Evolutionary conservation across 2,329 filamentous ascomycete genomes (phyloP).

Genomic region (Scortechinia acanthostroma): DNA sequence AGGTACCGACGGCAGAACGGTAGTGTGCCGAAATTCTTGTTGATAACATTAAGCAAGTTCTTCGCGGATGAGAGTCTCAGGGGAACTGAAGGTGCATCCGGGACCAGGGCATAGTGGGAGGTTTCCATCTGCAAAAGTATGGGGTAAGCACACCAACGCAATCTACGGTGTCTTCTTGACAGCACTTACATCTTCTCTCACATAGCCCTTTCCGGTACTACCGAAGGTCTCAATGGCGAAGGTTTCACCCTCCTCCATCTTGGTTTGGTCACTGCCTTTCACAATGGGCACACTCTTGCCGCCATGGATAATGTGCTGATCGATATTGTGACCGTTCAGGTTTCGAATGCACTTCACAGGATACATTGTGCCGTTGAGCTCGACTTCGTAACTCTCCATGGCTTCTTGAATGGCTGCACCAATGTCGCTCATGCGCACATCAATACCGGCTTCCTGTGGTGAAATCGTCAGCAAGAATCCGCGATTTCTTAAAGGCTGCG

Average conservation of each 20-base stretch:
- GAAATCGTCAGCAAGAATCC: background rate
- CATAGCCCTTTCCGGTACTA: slow-evolving; percentile 82
- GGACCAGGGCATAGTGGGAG: slow-evolving; percentile 77
- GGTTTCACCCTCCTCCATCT: slow-evolving; percentile 95
- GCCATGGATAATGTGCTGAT: slow-evolving; percentile 83
- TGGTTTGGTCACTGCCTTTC: slow-evolving; percentile 78
- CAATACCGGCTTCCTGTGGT: slow-evolving; percentile 85
- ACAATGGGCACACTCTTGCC: slow-evolving; percentile 91
- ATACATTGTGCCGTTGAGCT: slow-evolving; percentile 71
- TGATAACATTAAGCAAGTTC: slow-evolving; percentile 78
- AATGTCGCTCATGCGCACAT: slow-evolving; percentile 80
- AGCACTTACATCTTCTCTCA: slow-evolving; percentile 66
- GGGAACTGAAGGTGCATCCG: slow-evolving; percentile 69
- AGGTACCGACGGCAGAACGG: slow-evolving; percentile 87
- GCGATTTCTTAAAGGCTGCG: no score
- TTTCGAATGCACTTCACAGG: slow-evolving; percentile 82
- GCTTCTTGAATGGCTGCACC: slow-evolving; percentile 79
- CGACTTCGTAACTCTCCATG: slow-evolving; percentile 89
- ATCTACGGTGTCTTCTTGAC: background rate
- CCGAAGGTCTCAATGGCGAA: slow-evolving; percentile 97
- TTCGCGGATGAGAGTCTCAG: slow-evolving; percentile 77
- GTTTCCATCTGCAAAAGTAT: slow-evolving; percentile 46
- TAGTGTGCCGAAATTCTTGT: slow-evolving; percentile 90
- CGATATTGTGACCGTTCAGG: slow-evolving; percentile 82
- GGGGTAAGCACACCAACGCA: background rate